Conservation (phyloP, 305 asterid genomes). For the Plantago coronopus region DNA sequence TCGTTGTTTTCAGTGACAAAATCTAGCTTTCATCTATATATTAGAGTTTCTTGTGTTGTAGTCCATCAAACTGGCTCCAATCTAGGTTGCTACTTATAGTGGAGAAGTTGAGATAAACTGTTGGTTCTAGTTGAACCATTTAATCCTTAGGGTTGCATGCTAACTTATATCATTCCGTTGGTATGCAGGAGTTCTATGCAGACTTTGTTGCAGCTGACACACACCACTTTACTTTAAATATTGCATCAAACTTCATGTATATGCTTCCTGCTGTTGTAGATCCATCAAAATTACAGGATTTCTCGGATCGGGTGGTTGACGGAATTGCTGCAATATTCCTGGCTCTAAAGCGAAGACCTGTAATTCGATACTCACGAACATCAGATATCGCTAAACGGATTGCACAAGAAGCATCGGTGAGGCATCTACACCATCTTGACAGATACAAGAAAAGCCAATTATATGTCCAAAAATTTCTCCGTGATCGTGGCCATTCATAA, state of each 20-base stretch:
- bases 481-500: conserved; percentile 15
- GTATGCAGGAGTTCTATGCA: conserved; percentile 83
- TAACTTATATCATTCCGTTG: conserved; percentile 29
- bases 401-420: conserved; percentile 89
- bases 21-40: not conserved
- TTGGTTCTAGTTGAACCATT: conserved; percentile 13
- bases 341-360: conserved; percentile 83
- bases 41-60: not conserved
- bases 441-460: too few species aligned
- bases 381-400: conserved; percentile 90
- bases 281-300: conserved; percentile 71
- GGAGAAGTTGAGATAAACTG: conserved; percentile 3
- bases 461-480: conserved; percentile 10
- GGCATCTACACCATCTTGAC: conserved; percentile 30
- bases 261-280: conserved; percentile 95
- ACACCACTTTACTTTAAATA: conserved; percentile 74
- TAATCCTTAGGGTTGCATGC: conserved; percentile 19
- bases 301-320: conserved; percentile 81
- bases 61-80: conserved; percentile 14
- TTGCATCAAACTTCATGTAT: conserved; percentile 72
- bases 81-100: not conserved
- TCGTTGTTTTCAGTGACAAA: not conserved
- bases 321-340: conserved; percentile 88
- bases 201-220: conserved; percentile 92
- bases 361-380: conserved; percentile 81